Conservation (phyloP, 164 flowering plant genomes). For the Berberis thunbergii region DNA sequence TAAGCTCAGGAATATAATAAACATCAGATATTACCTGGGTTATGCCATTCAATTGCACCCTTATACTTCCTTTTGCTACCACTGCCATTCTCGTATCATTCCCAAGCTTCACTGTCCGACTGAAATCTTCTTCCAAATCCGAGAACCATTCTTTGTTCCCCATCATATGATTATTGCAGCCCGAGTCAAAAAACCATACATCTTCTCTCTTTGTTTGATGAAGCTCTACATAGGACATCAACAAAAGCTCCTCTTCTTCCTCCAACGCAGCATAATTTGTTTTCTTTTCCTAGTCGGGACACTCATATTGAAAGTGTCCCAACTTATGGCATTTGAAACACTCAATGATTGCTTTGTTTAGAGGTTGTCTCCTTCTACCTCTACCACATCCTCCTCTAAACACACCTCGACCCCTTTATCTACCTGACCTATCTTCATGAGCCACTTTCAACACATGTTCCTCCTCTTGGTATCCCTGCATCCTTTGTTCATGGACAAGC, state of each 20-base stretch:
- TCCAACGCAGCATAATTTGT: slow-evolving; percentile 10
- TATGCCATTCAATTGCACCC: slow-evolving; percentile 1
- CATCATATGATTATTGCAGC: background rate
- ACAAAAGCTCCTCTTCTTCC: slow-evolving; percentile 7
- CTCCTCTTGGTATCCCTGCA: background rate
- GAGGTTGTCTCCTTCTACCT: background rate
- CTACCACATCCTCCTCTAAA: slow-evolving; percentile 3
- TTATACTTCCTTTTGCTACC: slow-evolving; percentile 4
- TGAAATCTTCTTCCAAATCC: slow-evolving; percentile 1
- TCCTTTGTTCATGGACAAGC: slow-evolving; percentile 8
- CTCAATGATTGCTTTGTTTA: slow-evolving; percentile 12
- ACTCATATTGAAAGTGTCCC: slow-evolving; percentile 14
- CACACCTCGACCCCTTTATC: background rate
- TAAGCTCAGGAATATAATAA: background rate
- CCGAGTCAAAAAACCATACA: background rate
- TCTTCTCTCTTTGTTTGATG: background rate
- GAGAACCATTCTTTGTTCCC: slow-evolving; percentile 7
- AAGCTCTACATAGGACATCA: slow-evolving; percentile 3
- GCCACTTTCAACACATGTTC: slow-evolving; percentile 5
- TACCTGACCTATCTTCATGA: slow-evolving; percentile 1
- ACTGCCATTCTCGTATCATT: background rate
- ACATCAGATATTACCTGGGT: slow-evolving; percentile 3
- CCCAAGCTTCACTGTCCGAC: background rate
- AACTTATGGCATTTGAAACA: slow-evolving; percentile 13
- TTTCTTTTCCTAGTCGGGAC: slow-evolving; percentile 11